Percentiles rank a stretch among this genome's conserved stretches.
Evolutionary conservation across 148 eudicot species (phyloP).

Genomic region (Fallopia convolvulus): DNA sequence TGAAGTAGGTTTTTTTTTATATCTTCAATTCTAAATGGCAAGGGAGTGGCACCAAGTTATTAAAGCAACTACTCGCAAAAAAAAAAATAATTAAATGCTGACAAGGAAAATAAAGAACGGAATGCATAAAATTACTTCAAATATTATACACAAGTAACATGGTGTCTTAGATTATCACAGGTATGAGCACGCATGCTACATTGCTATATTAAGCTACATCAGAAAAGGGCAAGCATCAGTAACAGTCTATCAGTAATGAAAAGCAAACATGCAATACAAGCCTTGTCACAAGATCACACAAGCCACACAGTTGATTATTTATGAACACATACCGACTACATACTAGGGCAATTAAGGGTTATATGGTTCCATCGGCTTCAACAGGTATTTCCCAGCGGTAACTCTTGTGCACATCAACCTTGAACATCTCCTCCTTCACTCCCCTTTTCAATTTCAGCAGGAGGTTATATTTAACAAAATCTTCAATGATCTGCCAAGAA

Average conservation of each 20-base stretch:
- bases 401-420: slow-evolving; percentile 28
- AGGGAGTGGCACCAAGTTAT: not conserved
- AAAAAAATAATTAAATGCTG: not conserved
- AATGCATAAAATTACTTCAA: not conserved
- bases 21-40: no score
- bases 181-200: not conserved
- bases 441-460: slow-evolving; percentile 36
- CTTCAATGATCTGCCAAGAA: slow-evolving; percentile 28
- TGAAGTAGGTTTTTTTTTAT: no score
- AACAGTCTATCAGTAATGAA: not conserved
- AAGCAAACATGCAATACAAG: not conserved
- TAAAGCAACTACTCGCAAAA: no score
- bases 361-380: slow-evolving; percentile 3
- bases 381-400: slow-evolving; percentile 22
- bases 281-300: not conserved
- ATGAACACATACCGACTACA: not conserved
- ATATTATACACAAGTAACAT: not conserved
- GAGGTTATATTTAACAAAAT: slow-evolving; percentile 28
- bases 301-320: not conserved
- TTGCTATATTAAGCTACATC: not conserved
- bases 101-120: not conserved
- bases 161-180: not conserved
- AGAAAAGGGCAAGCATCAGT: not conserved
- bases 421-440: slow-evolving; percentile 28
- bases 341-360: not conserved